Evolutionary conservation across 208 protist species (phyloP), one percentile per base, ranked within the genome.

Genomic region (Leishmania mexicana): DNA sequence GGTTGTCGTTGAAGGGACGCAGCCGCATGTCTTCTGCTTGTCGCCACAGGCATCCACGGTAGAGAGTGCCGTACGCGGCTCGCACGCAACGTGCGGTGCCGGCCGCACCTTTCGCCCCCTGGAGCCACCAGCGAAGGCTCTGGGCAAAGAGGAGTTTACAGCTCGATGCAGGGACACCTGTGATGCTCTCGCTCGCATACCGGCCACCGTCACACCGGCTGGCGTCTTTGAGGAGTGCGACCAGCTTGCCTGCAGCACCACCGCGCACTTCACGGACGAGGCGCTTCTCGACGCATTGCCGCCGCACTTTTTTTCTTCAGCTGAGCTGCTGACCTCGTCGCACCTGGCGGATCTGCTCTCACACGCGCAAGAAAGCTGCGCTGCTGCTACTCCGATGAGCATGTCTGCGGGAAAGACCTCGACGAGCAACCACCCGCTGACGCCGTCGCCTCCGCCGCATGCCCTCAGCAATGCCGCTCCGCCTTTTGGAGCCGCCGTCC

Each of bases 321-420:
- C 72, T 2, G 47, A 80, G n/a, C 49, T 86, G 5, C 21, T 81
- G 40, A 62, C 72, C 38, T 28, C 40, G 51, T 47, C 77, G 28
- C 82, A 85, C 40, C 51, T 57, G 65, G 40, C 64, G 42, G 76
- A 72, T 28, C 47, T 70, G n/a, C 73, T 58, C 73, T 40, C 35
- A 5, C 47, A 19, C 47, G 73, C 73, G 5, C 73, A 76, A 21
- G 73, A 5, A 7, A 38, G 45, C 73, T 7, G n/a, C 51, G 31
- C 24, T 10, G 51, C n/a, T 31, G 73, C 53, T 13, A 19, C 73
- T 6, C 6, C 40, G 45, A 53, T 8, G 28, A 54, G 10, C 70
- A 35, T 74, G 24, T 51, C 21, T 28, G 70, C 45, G n/a, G 70
- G 38, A 45, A 47, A 19, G 3, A 53, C 70, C 24, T 40, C 45